Evolutionary conservation across 2,329 filamentous ascomycete species (phyloP).

Genomic region (Venturia oleaginea): DNA sequence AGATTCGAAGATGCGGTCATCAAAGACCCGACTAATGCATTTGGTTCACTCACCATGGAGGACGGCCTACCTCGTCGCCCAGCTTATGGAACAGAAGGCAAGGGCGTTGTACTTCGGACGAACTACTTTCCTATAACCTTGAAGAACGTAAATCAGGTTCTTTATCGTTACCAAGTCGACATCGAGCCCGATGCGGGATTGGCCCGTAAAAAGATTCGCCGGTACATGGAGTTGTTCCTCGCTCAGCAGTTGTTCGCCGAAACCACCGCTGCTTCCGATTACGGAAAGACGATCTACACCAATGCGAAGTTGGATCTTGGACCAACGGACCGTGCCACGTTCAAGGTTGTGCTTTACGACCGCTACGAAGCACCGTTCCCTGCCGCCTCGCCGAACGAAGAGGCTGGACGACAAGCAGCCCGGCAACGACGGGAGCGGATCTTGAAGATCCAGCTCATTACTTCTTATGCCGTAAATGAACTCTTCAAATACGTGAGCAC

Average conservation of each 20-base stretch:
- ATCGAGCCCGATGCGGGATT: conserved; percentile 6
- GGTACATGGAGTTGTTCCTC: conserved; percentile 3
- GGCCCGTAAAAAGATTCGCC: conserved; percentile 9
- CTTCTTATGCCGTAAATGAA: conserved; percentile 20
- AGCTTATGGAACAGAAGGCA: conserved; percentile 19
- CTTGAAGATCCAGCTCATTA: neutral
- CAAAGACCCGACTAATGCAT: conserved; percentile 20
- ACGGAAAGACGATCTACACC: conserved; percentile 20
- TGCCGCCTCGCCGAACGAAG: conserved; percentile 19
- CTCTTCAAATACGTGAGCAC: conserved; percentile 38
- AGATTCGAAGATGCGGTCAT: conserved; percentile 23
- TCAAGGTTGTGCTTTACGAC: conserved; percentile 15
- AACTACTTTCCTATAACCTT: conserved; percentile 25
- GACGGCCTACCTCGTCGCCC: conserved; percentile 6
- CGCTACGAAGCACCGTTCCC: conserved; percentile 5
- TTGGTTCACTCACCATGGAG: conserved; percentile 14
- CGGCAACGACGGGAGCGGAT: conserved; percentile 2
- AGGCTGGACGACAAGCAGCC: neutral
- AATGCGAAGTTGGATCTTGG: conserved; percentile 18
- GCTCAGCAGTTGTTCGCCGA: conserved; percentile 2
- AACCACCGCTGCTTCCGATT: conserved; percentile 16
- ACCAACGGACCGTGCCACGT: conserved; percentile 19
- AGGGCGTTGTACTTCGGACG: conserved; percentile 21
- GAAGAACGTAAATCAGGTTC: conserved; percentile 12
- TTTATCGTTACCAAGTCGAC: conserved; percentile 23